Evolutionary conservation across 2,329 filamentous ascomycete species (phyloP), one percentile per base, ranked within the genome.

Genomic region (Teratosphaeria viscida): DNA sequence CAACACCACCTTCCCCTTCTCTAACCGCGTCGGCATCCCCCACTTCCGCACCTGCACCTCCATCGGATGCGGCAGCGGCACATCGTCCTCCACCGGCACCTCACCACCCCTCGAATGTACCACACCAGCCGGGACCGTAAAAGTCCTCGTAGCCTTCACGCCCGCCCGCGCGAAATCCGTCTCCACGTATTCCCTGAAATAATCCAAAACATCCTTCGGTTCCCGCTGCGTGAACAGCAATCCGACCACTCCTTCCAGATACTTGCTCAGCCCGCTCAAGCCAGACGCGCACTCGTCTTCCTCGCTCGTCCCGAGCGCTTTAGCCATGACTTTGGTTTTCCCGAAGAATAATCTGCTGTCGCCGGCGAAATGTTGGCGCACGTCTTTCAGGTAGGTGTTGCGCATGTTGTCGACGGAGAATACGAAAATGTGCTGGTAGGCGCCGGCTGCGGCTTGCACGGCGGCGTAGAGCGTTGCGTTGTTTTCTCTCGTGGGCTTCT

Each of bases 321-420:
- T 92, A 69, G 89, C 86, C 91, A 97, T 97, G 75, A 99, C 92
- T 79, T 97, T 97, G 61, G 92, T 97, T 81, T 97, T 99, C 78
- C 92, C 94, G 77, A 96, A 97, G 85, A 97, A 97, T 74, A 99
- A 80, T 68, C 92, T 85, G 79, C 88, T 88, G 78, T 96, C 91
- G 57, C 81, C 81, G 56, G 82, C 81, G 68, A 96, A 86, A 70
- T 96, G 88, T 66, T 85, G 83, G 67, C 92, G 86, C 67, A 97
- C 89, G 70, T 90, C 85, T 79, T 96, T 96, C 70, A 97, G 79
- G 76, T 96, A 92, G 68, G 87, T 95, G 79, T 99, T 99, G 74
- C 94, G 90, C 90, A 96, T 96, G 80, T 97, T 96, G 73, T 95
- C 89, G 67, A 99, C 87, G 70, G 84, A 83, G 75, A 99, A 95